phyloP scores from a whole-genome alignment of 176 grass and related monocot species.

The Phragmites australis region DNA sequence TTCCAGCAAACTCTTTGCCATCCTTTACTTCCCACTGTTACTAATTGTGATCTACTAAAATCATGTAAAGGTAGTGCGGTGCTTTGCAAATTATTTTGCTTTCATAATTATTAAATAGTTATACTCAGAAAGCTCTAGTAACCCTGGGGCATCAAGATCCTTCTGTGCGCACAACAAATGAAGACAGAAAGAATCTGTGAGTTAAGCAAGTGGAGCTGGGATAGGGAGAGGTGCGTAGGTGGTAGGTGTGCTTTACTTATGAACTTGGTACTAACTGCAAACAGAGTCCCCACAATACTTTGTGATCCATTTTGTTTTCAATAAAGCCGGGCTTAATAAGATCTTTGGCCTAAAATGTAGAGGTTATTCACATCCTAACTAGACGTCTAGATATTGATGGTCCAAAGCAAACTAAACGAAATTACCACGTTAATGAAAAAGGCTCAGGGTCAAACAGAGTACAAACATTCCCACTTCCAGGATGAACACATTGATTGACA shows the following conservation, averaged over 20 bases:
- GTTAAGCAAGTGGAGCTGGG: not conserved
- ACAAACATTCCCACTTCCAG: not conserved
- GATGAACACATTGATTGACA: not conserved
- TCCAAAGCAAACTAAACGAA: conserved; percentile 8
- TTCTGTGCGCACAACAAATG: not conserved
- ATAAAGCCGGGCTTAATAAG: not conserved
- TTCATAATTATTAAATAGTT: not conserved
- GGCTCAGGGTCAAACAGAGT: not conserved
- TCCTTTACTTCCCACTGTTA: not conserved
- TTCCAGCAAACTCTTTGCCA: not conserved
- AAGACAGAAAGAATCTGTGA: not conserved
- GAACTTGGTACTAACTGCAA: not conserved
- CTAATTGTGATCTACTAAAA: not conserved
- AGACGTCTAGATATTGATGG: not conserved
- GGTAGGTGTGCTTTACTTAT: not conserved
- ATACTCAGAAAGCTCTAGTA: not conserved
- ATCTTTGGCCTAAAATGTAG: not conserved
- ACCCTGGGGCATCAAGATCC: not conserved
- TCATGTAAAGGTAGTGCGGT: not conserved
- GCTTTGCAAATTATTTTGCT: not conserved
- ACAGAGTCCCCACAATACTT: not conserved
- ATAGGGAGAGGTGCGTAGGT: not conserved
- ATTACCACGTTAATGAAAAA: not conserved
- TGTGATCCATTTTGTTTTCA: not conserved
- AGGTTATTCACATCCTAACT: not conserved